Evolutionary conservation across 768 basidiomycete genomes (phyloP).

Genomic region (Podaxis carcinomalis): DNA sequence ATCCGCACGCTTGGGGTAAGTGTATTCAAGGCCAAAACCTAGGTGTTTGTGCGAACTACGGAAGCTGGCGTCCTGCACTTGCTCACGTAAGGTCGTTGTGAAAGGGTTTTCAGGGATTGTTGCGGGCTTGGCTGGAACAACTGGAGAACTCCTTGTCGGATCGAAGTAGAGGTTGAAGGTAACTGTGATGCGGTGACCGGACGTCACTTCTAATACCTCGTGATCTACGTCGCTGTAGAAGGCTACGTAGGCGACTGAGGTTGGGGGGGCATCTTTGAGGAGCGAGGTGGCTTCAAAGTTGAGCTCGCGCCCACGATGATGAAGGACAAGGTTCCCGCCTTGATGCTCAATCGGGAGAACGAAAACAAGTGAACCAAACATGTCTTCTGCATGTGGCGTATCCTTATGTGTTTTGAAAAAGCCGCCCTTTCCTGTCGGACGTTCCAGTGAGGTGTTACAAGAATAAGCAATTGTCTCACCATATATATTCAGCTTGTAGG

Average conservation of each 20-base stretch:
- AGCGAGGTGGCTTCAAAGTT: conserved; percentile 26
- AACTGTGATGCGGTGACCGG: conserved; percentile 36
- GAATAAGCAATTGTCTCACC: conserved; percentile 17
- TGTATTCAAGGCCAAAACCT: conserved; percentile 29
- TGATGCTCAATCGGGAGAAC: conserved; percentile 43
- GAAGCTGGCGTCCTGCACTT: conserved; percentile 22
- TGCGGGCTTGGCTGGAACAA: not conserved
- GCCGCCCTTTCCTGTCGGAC: conserved; percentile 29
- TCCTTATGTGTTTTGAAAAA: conserved; percentile 52
- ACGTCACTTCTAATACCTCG: conserved; percentile 29
- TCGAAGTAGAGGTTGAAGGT: conserved; percentile 37
- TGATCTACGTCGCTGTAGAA: conserved; percentile 39
- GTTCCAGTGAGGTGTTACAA: not conserved
- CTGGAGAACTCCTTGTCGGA: not conserved
- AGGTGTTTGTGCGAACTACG: conserved; percentile 29
- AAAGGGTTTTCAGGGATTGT: conserved; percentile 10
- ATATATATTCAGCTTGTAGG: conserved; percentile 36
- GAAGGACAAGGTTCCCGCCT: conserved; percentile 39
- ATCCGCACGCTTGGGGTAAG: conserved; percentile 22
- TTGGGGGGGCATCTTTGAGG: conserved; percentile 18
- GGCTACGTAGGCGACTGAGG: conserved; percentile 26
- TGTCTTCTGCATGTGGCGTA: conserved; percentile 36
- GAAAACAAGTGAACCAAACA: conserved; percentile 51
- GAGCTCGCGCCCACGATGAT: conserved; percentile 27
- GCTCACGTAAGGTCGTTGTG: conserved; percentile 17